A percentile compares a stretch with the other conserved stretches of the same genome.
phyloP scores from a whole-genome alignment of 805 yeast species.

The Limtongia smithiae region DNA sequence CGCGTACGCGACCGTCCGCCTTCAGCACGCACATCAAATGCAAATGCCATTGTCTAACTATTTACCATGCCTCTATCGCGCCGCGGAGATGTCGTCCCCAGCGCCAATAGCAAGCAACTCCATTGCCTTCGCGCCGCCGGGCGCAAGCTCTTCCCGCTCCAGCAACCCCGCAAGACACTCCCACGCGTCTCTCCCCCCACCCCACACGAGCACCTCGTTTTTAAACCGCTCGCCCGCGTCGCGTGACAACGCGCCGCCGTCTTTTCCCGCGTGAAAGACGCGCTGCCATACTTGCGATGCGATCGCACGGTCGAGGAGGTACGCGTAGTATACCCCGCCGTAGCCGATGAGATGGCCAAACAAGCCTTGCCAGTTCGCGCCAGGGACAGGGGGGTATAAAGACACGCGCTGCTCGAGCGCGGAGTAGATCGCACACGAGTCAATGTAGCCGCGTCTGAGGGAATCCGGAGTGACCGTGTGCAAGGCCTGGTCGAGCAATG shows the following conservation, averaged over 20 bases:
- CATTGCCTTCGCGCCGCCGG: slow-evolving; percentile 76
- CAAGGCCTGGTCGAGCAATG: slow-evolving; percentile 76
- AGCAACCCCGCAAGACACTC: slow-evolving; percentile 73
- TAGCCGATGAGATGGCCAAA: slow-evolving; percentile 91
- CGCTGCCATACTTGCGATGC: slow-evolving; percentile 81
- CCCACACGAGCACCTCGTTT: slow-evolving; percentile 77
- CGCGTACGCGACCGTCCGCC: too few species aligned
- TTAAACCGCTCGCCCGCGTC: slow-evolving; percentile 73
- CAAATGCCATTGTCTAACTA: too few species aligned
- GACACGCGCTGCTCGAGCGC: slow-evolving; percentile 54
- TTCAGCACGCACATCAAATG: too few species aligned
- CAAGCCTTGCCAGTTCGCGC: slow-evolving; percentile 86
- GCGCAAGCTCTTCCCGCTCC: slow-evolving; percentile 54
- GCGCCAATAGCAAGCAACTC: slow-evolving; percentile 17
- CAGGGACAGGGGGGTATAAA: slow-evolving; percentile 56
- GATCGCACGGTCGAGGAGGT: slow-evolving; percentile 85
- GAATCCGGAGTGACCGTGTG: slow-evolving; percentile 46
- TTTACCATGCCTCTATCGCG: too few species aligned
- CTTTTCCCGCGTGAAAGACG: slow-evolving; percentile 46
- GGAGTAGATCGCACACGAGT: slow-evolving; percentile 63
- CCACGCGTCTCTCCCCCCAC: slow-evolving; percentile 92
- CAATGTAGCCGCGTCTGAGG: slow-evolving; percentile 39
- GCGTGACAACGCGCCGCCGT: slow-evolving; percentile 63
- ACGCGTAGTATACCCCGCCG: slow-evolving; percentile 92
- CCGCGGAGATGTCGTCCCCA: slow-evolving; percentile 16